phyloP scores from a whole-genome alignment of 495 filamentous ascomycete species.

The Chaetomium tenue region DNA sequence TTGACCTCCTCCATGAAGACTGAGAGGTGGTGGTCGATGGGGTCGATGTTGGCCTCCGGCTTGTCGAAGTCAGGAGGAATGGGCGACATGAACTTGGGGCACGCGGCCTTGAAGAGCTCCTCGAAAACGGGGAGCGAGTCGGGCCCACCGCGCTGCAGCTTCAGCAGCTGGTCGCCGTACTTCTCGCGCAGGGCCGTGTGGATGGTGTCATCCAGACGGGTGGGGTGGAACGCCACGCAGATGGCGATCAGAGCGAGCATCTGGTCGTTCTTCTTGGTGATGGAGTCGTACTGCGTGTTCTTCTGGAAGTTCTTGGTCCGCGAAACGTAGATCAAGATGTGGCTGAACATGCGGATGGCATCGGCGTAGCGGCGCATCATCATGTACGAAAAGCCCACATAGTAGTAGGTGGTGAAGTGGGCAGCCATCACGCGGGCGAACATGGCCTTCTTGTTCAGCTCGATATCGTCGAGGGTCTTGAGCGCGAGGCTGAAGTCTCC shows the following conservation, averaged over 20 bases:
- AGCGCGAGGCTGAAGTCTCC: slow-evolving; percentile 97
- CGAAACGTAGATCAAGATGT: slow-evolving; percentile 98
- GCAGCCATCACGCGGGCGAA: slow-evolving; percentile 99
- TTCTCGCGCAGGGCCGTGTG: slow-evolving; percentile 97
- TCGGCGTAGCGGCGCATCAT: slow-evolving; percentile 99
- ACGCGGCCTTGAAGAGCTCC: slow-evolving; percentile 90
- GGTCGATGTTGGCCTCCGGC: slow-evolving; percentile 90
- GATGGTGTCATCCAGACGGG: slow-evolving; percentile 96
- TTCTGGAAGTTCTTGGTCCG: slow-evolving; percentile 99
- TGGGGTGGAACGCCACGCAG: slow-evolving; percentile 96
- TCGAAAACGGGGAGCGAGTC: slow-evolving; percentile 94
- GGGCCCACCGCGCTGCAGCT: slow-evolving; percentile 91
- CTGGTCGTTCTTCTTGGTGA: slow-evolving; percentile 99
- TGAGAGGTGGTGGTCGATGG: slow-evolving; percentile 91
- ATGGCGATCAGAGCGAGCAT: slow-evolving; percentile 99
- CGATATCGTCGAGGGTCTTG: slow-evolving; percentile 98
- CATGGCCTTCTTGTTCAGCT: slow-evolving; percentile 99
- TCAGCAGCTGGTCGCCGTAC: slow-evolving; percentile 94
- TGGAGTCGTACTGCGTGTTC: slow-evolving; percentile 93
- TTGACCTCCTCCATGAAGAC: slow-evolving; percentile 99
- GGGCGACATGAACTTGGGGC: slow-evolving; percentile 98
- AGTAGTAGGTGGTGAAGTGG: slow-evolving; percentile 99
- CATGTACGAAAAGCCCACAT: slow-evolving; percentile 99
- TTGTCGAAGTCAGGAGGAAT: slow-evolving; percentile 96
- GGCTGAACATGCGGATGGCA: slow-evolving; percentile 98